Evolutionary conservation across 225 moss, liverwort and hornwort species (phyloP).

Genomic region (Pleurozium schreberi): DNA sequence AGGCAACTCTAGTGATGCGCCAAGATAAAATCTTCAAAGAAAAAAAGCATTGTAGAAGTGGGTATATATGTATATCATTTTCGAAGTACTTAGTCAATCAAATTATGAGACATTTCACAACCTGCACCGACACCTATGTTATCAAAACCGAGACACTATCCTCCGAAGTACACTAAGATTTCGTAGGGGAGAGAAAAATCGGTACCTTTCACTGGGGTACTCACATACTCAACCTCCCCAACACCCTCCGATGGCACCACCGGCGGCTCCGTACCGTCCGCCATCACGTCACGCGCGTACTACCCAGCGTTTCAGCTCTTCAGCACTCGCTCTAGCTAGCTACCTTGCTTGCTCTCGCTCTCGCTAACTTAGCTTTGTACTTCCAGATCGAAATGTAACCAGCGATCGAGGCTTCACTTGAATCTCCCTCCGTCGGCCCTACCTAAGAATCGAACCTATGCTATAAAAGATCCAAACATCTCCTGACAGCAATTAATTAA

Average conservation of each 20-base stretch:
- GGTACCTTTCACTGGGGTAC: constrained; percentile 43
- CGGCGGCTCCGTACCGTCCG: not conserved
- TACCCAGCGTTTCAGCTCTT: not conserved
- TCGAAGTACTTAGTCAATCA: not conserved
- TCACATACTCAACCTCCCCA: constrained; percentile 40
- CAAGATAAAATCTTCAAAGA: not conserved
- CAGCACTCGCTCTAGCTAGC: no score
- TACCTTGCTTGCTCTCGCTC: not conserved
- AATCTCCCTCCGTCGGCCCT: not conserved
- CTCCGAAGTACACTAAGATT: not conserved
- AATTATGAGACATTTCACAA: not conserved
- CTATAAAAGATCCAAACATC: not conserved
- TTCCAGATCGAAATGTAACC: not conserved
- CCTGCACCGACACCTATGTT: not conserved
- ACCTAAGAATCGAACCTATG: not conserved
- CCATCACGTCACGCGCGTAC: not conserved
- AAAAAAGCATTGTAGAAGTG: no score
- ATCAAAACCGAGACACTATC: not conserved
- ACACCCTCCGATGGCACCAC: constrained; percentile 1
- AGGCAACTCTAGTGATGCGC: not conserved
- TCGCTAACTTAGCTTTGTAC: not conserved
- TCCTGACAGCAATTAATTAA: not conserved
- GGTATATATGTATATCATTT: not conserved
- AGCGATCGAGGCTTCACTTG: not conserved
- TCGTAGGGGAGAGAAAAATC: not conserved